Evolutionary conservation across 2,329 filamentous ascomycete species (phyloP), one percentile per base, ranked within the genome.

Genomic region (Sodiomyces alkalinus): DNA sequence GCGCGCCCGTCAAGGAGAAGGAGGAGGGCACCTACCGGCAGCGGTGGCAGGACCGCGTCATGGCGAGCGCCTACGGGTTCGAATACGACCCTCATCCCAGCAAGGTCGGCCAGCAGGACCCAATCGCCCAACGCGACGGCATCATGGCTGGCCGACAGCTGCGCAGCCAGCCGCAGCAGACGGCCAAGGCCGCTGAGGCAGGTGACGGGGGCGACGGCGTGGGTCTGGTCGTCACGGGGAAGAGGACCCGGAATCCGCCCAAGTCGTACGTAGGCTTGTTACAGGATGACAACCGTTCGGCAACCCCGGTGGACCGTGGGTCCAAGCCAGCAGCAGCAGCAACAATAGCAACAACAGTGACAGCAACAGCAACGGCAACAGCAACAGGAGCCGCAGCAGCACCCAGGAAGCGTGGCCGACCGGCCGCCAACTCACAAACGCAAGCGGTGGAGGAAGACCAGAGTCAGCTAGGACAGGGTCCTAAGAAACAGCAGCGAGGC

Each of bases 1-100:
- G 59, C 27, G 57, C 64, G 2, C 27, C 31, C 2, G 27, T 37
- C 12, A 54, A 57, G 26, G 52, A 53, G 21, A 46, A 49, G 4
- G 46, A 54, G 23, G 40, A 46, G 17, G 60, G 64, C 30, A 56
- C 56, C 1, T 50, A 56, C 15, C 56, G 65, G 23, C 53, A 36
- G 17, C 34, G 36, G 9, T 38, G 34, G 34, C 64, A 76, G 42
- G 68, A 74, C 47, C 56, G 56, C 31, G 55, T 72, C 35, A 66
- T 69, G 59, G 68, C 71, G 6, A 57, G 64, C 34, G 57, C 62
- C 2, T 76, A 74, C 40, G 62, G 64, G 11, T 74, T 74, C 39
- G 64, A 72, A 34, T 70, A 74, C 38, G 69, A 74, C 38, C 56
- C 63, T 7, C 63, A 69, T 28, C 59, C 62, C 3, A 60, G 60